Evolutionary conservation across 1,139 yeast genomes (phyloP), one percentile per base, ranked within the genome.

Genomic region (Kazachstania sp.): DNA sequence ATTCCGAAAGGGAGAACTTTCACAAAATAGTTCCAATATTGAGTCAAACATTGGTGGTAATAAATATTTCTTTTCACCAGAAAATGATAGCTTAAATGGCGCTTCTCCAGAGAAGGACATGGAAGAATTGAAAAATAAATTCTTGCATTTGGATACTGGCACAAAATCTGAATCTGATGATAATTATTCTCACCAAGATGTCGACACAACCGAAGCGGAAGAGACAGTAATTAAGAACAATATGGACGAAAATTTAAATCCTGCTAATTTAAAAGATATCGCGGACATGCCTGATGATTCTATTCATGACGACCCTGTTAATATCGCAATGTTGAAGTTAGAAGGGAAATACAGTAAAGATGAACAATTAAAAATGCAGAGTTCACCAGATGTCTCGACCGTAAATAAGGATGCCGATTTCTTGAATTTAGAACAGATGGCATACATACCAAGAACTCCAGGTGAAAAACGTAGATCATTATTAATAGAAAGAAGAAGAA

Each of bases 251-350:
- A 42, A 37, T 13, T 28, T 52, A 5, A 45, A 52, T 18, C 45
- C 51, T 43, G 77, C 83, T 49, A 75, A 45, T 13, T 39, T 84
- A 44, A 81, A 80, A 43, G 86, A 81, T 57, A 71, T 86, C 46
- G 90, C 92, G 1, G 83, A 83, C 2, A 81, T 87, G 43, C 90
- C 95, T 0, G 95, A 87, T 61, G 90, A 83, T 49, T 71, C 82
- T 0, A 70, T 76, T 41, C 78, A 74, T 19, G 81, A 77, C 29
- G 81, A 81, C 61, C 96, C 95, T 0, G 71, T 88, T n/a, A 77
- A 74, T 48, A 78, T 79, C 46, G 92, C 97, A 0, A 70, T 88
- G 51, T 72, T 73, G 61, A 86, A 85, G 63, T 69, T 88, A 30
- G 95, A 86, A 64, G 97, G 96, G 0, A 78, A 73, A 38, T 74